phyloP scores from a whole-genome alignment of 345 rosid genomes.

The Garcia nutans region DNA sequence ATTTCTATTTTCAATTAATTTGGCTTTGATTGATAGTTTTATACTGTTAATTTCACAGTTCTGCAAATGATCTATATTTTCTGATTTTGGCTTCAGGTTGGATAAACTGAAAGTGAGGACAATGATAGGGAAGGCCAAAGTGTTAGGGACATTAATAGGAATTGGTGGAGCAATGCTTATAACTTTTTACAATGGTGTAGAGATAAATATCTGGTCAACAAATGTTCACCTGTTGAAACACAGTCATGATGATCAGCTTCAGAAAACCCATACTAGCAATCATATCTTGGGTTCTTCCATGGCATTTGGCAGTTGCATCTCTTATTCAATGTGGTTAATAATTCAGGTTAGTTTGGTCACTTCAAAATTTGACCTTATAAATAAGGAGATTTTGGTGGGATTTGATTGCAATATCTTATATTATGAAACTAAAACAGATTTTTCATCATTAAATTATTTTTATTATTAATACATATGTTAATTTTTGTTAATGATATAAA shows the following conservation, averaged over 20 bases:
- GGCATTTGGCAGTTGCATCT: slow-evolving; percentile 11
- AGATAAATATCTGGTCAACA: slow-evolving; percentile 18
- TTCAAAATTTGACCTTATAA: neutral
- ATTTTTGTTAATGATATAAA: no score
- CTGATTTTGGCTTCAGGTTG: slow-evolving; percentile 5
- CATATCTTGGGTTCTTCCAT: slow-evolving; percentile 1
- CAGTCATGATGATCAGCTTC: neutral
- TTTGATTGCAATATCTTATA: no score
- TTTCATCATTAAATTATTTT: no score
- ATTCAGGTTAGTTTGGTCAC: slow-evolving; percentile 15
- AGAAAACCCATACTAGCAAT: neutral
- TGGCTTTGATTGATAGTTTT: no score
- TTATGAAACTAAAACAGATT: no score
- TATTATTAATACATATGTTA: no score
- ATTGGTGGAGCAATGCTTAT: slow-evolving; percentile 28
- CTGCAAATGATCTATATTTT: no score
- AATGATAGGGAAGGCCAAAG: slow-evolving; percentile 17
- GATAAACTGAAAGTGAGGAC: slow-evolving; percentile 11
- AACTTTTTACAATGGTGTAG: slow-evolving; percentile 19
- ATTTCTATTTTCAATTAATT: no score
- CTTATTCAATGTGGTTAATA: slow-evolving; percentile 22
- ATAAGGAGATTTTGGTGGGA: no score
- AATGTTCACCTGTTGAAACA: slow-evolving; percentile 13
- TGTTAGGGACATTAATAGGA: slow-evolving; percentile 17
- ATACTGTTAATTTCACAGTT: no score